Evolutionary conservation across 768 basidiomycete species (phyloP).

Genomic region (Amanita rimosa): DNA sequence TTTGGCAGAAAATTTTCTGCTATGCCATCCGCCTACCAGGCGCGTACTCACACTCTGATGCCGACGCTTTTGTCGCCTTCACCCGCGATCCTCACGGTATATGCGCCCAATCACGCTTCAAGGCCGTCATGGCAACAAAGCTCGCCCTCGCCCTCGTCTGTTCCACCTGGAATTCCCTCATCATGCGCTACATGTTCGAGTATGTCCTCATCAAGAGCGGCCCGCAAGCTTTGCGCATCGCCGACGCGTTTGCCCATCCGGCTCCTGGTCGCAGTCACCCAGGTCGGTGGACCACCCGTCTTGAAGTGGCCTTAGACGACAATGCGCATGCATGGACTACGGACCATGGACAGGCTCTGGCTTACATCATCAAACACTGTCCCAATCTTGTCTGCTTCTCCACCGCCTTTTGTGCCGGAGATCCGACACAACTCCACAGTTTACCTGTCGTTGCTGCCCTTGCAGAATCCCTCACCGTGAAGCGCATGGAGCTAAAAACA

Average conservation of each 20-base stretch:
- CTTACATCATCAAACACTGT: slow-evolving; percentile 13
- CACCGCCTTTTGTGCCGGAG: slow-evolving; percentile 10
- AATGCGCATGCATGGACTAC: slow-evolving; percentile 12
- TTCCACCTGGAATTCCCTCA: slow-evolving; percentile 12
- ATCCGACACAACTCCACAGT: slow-evolving; percentile 8
- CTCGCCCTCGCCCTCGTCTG: slow-evolving; percentile 14
- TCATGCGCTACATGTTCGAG: slow-evolving; percentile 10
- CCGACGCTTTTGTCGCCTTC: slow-evolving; percentile 15
- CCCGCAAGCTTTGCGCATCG: slow-evolving; percentile 11
- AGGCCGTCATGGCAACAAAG: slow-evolving; percentile 11
- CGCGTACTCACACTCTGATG: slow-evolving; percentile 11
- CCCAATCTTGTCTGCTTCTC: slow-evolving; percentile 16
- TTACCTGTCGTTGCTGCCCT: slow-evolving; percentile 5
- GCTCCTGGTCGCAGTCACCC: neutral
- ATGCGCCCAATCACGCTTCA: slow-evolving; percentile 10
- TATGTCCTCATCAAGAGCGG: slow-evolving; percentile 14
- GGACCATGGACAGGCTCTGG: slow-evolving; percentile 12
- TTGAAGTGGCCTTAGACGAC: slow-evolving; percentile 15
- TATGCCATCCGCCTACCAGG: slow-evolving; percentile 16
- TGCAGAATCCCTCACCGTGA: slow-evolving; percentile 8
- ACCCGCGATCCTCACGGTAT: slow-evolving; percentile 14
- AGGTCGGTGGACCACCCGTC: slow-evolving; percentile 13
- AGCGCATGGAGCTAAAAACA: slow-evolving; percentile 13
- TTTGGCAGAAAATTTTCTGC: slow-evolving; percentile 16
- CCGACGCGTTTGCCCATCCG: slow-evolving; percentile 6